Conservation (phyloP, 2,329 filamentous ascomycete species). For the Epichloe festucae region DNA sequence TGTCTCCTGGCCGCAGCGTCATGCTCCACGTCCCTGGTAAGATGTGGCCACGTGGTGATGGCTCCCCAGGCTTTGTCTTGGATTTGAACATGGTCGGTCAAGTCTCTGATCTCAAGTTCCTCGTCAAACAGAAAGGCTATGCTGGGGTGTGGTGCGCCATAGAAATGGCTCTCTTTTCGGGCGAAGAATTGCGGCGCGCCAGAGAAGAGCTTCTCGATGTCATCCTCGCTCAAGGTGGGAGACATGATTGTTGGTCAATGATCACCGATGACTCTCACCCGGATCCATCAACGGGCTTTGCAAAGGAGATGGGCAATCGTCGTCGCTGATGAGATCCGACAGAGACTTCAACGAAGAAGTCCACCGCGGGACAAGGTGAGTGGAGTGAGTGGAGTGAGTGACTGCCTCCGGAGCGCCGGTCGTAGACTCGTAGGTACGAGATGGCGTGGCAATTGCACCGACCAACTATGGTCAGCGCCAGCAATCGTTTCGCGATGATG, state of each 20-base stretch:
- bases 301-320: background rate
- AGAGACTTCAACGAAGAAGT: background rate
- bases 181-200: slow-evolving; percentile 63
- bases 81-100: slow-evolving; percentile 51
- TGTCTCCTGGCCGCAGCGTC: slow-evolving; percentile 30
- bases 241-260: slow-evolving; percentile 45
- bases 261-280: slow-evolving; percentile 21
- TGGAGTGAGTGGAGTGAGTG: background rate
- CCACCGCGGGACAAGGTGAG: background rate
- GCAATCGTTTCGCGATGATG: background rate
- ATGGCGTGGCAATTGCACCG: background rate
- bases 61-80: slow-evolving; percentile 50
- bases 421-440: background rate
- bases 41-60: slow-evolving; percentile 50
- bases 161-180: slow-evolving; percentile 44
- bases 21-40: slow-evolving; percentile 37
- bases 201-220: slow-evolving; percentile 59
- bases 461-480: background rate
- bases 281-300: slow-evolving; percentile 1
- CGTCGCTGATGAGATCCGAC: background rate
- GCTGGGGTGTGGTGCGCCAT: slow-evolving; percentile 46
- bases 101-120: slow-evolving; percentile 45
- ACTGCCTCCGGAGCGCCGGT: background rate
- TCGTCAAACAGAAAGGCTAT: slow-evolving; percentile 58
- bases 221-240: slow-evolving; percentile 40